Conservation (phyloP, 805 yeast species). For the Lipomyces kockii region DNA sequence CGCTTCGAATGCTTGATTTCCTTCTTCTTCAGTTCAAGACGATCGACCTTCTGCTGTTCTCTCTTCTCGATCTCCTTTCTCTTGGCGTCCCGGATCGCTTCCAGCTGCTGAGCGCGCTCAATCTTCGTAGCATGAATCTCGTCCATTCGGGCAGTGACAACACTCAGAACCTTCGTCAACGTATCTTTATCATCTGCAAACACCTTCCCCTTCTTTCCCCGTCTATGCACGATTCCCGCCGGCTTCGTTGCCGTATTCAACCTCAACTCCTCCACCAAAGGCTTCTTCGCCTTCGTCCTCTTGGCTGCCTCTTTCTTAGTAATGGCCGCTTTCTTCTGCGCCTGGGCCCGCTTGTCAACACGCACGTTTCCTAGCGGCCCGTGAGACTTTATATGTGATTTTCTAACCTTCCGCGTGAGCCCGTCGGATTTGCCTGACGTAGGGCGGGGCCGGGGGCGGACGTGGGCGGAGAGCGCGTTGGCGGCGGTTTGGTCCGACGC, state of each 20-base stretch:
- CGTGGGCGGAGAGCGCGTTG: conserved; percentile 29
- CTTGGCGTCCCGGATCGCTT: conserved; percentile 85
- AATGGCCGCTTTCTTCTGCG: conserved; percentile 10
- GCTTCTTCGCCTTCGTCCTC: conserved; percentile 34
- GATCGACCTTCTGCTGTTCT: conserved; percentile 69
- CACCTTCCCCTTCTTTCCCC: conserved; percentile 71
- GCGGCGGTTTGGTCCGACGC: conserved; percentile 21
- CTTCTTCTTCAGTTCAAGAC: conserved; percentile 73
- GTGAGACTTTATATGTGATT: conserved; percentile 16
- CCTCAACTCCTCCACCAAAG: conserved; percentile 36
- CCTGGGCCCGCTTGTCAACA: conserved; percentile 18
- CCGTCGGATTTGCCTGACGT: conserved; percentile 4
- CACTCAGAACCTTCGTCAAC: conserved; percentile 64
- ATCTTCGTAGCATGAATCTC: conserved; percentile 86
- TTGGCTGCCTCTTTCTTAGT: conserved; percentile 18
- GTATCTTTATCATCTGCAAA: conserved; percentile 63
- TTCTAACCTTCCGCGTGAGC: conserved; percentile 20
- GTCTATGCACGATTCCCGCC: conserved; percentile 69
- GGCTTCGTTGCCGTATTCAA: conserved; percentile 85
- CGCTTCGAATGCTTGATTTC: conserved; percentile 73
- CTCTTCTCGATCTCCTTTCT: conserved; percentile 84
- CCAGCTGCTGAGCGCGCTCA: conserved; percentile 86
- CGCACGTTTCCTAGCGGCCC: conserved; percentile 32
- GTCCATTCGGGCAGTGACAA: conserved; percentile 63
- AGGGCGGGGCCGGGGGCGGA: conserved; percentile 2